Evolutionary conservation across 2,329 filamentous ascomycete species (phyloP), one percentile per base, ranked within the genome.

Genomic region (Decorospora gaudefroyi): DNA sequence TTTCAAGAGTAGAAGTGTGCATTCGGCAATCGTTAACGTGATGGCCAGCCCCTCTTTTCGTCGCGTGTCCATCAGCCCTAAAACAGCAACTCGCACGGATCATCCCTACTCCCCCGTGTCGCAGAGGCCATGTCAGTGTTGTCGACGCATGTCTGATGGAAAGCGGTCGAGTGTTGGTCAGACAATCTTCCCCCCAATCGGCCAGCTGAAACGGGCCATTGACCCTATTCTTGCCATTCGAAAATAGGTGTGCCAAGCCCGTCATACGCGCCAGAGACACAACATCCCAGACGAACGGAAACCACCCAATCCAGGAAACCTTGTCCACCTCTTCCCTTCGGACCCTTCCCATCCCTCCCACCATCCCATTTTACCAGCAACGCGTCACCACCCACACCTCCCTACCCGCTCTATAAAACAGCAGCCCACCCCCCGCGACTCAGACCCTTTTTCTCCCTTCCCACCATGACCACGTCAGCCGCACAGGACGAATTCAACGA

Each of bases 401-500:
- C 45, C 32, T 13, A n/a, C 34, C 28, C 30, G 41, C 17, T 61
- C 64, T 55, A 59, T 62, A 67, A 64, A 67, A 53, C 45, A 32
- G 21, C 47, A 31, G 6, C 27, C 26, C 21, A 19, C 42, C 47
- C n/a, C 35, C 30, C 43, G 41, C 50, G 33, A 31, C 43, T 27
- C 46, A 36, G 45, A 30, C 30, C 44, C 42, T 28, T 41, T 21
- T 49, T 53, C 42, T 40, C 51, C n/a, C 37, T 49, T 59, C 52
- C 50, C 63, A 64, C 32, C 31, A 77, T 76, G 74, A 72, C 74
- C 41, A 61, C 63, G 31, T 52, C 60, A 35, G 65, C 73, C 34
- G 75, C 76, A 42, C 74, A 78, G 60, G 71, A 76, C 54, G 77
- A 79, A 70, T 77, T 76, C 69, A 71, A 78, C 67, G 71, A 74